Percentiles rank a stretch among this genome's conserved stretches.
These are phyloP conservation scores for Aurinia saxatilis DNA, from an alignment of 345 rosid genomes.

Conservation along the genomic window DNA sequence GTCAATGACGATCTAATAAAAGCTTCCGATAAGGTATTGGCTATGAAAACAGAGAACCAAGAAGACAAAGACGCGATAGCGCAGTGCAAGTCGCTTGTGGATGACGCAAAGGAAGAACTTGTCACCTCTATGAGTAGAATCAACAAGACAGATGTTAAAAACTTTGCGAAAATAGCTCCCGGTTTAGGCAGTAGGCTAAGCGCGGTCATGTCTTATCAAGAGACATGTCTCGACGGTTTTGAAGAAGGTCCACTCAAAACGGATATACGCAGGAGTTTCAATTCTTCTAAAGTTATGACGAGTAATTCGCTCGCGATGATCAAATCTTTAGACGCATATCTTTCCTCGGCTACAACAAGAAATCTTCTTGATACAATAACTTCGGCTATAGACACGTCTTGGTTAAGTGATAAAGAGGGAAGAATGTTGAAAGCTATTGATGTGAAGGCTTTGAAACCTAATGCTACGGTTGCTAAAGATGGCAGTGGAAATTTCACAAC, in stretches of 20 bases:
- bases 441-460: constrained; percentile 35
- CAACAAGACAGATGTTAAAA: constrained; percentile 19
- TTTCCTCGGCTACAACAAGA: constrained; percentile 27
- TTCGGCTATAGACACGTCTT: constrained; percentile 17
- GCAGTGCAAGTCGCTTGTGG: constrained; percentile 48
- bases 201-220: constrained; percentile 76
- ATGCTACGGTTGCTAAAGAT: constrained; percentile 69
- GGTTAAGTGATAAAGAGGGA: constrained; percentile 57
- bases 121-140: constrained; percentile 18
- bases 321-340: constrained; percentile 24
- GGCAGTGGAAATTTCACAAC: constrained; percentile 75
- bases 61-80: constrained; percentile 53
- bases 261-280: constrained; percentile 39
- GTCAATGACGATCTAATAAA: constrained; percentile 30
- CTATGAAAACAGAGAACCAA: constrained; percentile 30
- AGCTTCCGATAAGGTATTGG: constrained; percentile 30
- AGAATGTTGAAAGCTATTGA: constrained; percentile 43
- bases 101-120: constrained; percentile 54
- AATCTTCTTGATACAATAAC: constrained; percentile 35
- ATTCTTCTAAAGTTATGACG: constrained; percentile 40
- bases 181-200: constrained; percentile 66
- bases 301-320: constrained; percentile 76
- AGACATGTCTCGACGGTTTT: constrained; percentile 73
- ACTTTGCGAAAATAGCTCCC: constrained; percentile 14
- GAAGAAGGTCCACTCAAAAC: constrained; percentile 58